These are phyloP conservation scores for Zymoseptoria crescenta DNA, from an alignment of 2,329 filamentous ascomycete genomes.

Conservation along the genomic window DNA sequence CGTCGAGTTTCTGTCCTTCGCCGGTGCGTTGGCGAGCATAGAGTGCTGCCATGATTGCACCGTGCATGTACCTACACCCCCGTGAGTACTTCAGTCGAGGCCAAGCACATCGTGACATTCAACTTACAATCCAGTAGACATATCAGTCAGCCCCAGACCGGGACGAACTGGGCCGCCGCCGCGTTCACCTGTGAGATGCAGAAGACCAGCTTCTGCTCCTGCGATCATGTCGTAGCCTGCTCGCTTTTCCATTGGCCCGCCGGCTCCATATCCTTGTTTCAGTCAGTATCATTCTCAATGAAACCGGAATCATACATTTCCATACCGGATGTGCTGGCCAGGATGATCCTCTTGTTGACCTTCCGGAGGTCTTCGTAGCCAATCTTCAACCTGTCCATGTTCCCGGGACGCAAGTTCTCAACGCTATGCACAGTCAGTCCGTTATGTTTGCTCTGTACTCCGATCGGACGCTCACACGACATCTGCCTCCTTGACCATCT, in stretches of 20 bases:
- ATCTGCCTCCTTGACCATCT: slow-evolving; percentile 32
- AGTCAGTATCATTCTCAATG: neutral
- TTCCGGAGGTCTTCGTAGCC: slow-evolving; percentile 33
- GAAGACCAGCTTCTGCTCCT: slow-evolving; percentile 36
- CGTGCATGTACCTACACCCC: slow-evolving; percentile 32
- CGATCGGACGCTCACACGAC: slow-evolving; percentile 23
- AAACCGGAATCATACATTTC: neutral
- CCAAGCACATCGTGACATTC: neutral
- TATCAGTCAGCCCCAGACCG: slow-evolving; percentile 39
- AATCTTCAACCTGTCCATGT: slow-evolving; percentile 35
- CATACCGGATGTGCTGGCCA: slow-evolving; percentile 34
- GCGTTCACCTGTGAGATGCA: slow-evolving; percentile 39
- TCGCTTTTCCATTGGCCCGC: slow-evolving; percentile 36
- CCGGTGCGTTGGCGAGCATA: slow-evolving; percentile 33
- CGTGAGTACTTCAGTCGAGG: neutral
- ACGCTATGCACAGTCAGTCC: slow-evolving; percentile 13
- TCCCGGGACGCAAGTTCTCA: slow-evolving; percentile 40
- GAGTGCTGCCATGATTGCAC: slow-evolving; percentile 38
- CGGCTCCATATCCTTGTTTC: slow-evolving; percentile 32
- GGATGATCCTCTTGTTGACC: slow-evolving; percentile 35
- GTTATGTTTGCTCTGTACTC: neutral
- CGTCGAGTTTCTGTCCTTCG: slow-evolving; percentile 37
- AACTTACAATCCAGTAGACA: slow-evolving; percentile 34
- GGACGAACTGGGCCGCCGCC: slow-evolving; percentile 36
- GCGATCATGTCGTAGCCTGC: slow-evolving; percentile 43